These are phyloP conservation scores for Penicillium olsonii DNA, from an alignment of 2,329 filamentous ascomycete genomes.

Conservation along the genomic window DNA sequence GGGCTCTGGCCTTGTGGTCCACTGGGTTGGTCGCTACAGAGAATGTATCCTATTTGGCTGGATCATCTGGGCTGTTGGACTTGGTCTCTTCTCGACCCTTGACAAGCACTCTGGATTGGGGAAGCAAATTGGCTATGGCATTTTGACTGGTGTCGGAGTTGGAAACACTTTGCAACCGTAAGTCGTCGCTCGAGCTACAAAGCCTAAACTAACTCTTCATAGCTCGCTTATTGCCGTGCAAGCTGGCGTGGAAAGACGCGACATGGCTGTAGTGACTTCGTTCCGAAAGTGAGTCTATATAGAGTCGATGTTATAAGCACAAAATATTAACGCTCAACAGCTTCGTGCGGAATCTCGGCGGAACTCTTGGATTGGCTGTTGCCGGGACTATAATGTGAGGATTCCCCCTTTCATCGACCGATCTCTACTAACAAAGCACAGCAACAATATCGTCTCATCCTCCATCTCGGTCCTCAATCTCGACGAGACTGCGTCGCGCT, in stretches of 20 bases:
- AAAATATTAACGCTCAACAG: constrained; percentile 23
- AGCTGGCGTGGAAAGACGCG: constrained; percentile 40
- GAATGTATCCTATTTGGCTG: constrained; percentile 58
- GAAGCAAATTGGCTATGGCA: constrained; percentile 57
- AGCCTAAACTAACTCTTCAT: background rate
- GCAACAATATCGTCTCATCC: constrained; percentile 33
- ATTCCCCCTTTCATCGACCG: too few relatives aligned
- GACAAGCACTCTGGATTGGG: constrained; percentile 51
- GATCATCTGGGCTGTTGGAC: constrained; percentile 54
- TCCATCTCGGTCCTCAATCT: constrained; percentile 30
- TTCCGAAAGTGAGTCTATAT: constrained; percentile 33
- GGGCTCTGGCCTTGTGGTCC: constrained; percentile 54
- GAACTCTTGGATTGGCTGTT: constrained; percentile 43
- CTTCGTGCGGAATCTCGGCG: constrained; percentile 46
- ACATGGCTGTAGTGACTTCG: constrained; percentile 45
- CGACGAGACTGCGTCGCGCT: constrained; percentile 18
- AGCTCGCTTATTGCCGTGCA: constrained; percentile 42
- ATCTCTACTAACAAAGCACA: constrained; percentile 8
- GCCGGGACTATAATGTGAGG: constrained; percentile 44
- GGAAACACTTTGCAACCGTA: constrained; percentile 55
- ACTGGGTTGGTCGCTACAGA: constrained; percentile 55
- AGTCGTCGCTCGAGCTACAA: background rate
- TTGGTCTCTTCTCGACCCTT: constrained; percentile 56
- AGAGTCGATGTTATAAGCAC: background rate
- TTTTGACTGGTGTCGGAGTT: constrained; percentile 55